Percentiles rank a stretch among this genome's conserved stretches.
These are phyloP conservation scores for Xylaria sp. DNA, from an alignment of 2,329 filamentous ascomycete species.

Conservation along the genomic window DNA sequence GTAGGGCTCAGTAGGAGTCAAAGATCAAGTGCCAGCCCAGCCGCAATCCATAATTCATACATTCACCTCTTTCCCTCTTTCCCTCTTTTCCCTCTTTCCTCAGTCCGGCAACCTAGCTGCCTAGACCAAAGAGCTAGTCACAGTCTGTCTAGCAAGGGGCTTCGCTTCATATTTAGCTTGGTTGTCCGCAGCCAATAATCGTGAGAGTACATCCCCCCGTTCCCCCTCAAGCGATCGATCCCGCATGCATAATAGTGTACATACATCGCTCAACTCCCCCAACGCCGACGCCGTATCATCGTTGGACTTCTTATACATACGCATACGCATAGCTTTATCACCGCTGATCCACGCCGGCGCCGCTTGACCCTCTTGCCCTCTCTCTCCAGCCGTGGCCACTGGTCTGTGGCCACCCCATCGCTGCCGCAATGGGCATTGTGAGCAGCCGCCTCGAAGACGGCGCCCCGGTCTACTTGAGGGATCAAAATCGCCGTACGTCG, in stretches of 20 bases:
- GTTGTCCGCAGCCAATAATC: slow-evolving; percentile 43
- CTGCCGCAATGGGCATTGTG: slow-evolving; percentile 83
- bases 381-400: slow-evolving; percentile 41
- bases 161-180: slow-evolving; percentile 41
- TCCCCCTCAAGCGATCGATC: slow-evolving; percentile 42
- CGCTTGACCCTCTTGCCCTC: slow-evolving; percentile 24
- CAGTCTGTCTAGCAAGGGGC: slow-evolving; percentile 33
- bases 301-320: slow-evolving; percentile 15
- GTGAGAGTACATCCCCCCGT: slow-evolving; percentile 44
- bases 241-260: slow-evolving; percentile 39
- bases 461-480: slow-evolving; percentile 82
- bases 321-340: slow-evolving; percentile 14
- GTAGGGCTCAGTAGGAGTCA: background rate
- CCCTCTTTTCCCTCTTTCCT: background rate
- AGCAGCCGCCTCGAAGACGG: slow-evolving; percentile 89
- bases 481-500: slow-evolving; percentile 84
- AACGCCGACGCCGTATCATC: slow-evolving; percentile 40
- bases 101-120: background rate
- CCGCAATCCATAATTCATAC: background rate
- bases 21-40: background rate
- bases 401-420: slow-evolving; percentile 45
- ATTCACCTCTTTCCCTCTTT: background rate
- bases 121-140: slow-evolving; percentile 5
- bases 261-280: slow-evolving; percentile 37
- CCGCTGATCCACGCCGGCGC: slow-evolving; percentile 29